Base-by-base conservation (phyloP, 768 basidiomycete species). In the Lyophyllum semitale region DNA sequence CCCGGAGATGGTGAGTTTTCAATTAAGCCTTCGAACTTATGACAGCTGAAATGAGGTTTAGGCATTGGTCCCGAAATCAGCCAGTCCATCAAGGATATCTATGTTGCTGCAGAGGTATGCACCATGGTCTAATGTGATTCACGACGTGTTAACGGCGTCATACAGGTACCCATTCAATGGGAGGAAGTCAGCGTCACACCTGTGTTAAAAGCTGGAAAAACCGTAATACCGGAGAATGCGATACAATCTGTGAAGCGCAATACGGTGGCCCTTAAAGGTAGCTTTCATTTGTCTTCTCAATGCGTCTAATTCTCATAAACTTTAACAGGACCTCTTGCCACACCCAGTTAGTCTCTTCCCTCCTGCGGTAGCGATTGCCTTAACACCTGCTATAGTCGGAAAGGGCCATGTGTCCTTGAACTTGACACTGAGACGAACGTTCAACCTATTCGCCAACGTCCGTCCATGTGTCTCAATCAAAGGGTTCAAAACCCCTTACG, bases 11-110 rank as follows among this genome's bases (percentile, higher is more conserved):
- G 95, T 95, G 55, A 62, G 83, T 67, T 13, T 26, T 57, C 32
- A 32, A 44, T 41, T 57, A 27, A 26, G 46, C 22, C 51, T 32
- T 51, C 30, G 25, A 40, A 15, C 18, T n/a, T 18, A 20, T 51
- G 52, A n/a, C 37, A 37, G 45, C 45, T 64, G 58, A 61, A 53
- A 57, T 61, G 38, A 18, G 15, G 42, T 33, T 5, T 64, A 95
- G 95, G 96, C 71, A 99, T 99, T 78, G 97, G 97, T 42, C 95
- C 97, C 33, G 97, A 99, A 79, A 98, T 99, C 65, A 91, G 93
- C 75, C 83, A 97, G 80, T 89, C 95, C 60, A 87, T 99, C 67
- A 97, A 96, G 76, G 78, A 85, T 59, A 98, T 99, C 68, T 98
- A 96, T 73, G 75, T 78, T 33, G 89, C 91, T 60, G 96, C 97